Percentiles rank a stretch among this genome's conserved stretches.
Conservation (phyloP, 208 protist genomes). For the Crithidia acanthocephali region DNA sequence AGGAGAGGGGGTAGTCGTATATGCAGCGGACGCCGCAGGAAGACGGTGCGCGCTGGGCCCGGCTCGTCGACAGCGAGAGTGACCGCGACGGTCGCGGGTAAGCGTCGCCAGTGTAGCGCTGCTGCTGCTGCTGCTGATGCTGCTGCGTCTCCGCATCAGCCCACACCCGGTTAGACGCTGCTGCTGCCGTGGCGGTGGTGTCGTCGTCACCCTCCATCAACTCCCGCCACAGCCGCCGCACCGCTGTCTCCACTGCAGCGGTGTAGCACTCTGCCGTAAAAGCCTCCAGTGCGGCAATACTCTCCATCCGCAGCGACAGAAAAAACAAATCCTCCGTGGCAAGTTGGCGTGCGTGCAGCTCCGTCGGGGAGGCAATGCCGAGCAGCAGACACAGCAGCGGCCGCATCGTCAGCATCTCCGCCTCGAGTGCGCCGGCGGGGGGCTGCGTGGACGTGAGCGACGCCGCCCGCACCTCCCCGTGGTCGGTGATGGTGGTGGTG, state of each 20-base stretch:
- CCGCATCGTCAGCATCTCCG: slow-evolving; percentile 36
- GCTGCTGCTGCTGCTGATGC: background rate
- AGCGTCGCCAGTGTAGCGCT: background rate
- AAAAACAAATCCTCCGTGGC: slow-evolving; percentile 69
- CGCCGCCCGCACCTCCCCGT: background rate
- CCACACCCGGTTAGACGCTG: background rate
- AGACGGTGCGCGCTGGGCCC: background rate
- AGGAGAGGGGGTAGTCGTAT: slow-evolving; percentile 25
- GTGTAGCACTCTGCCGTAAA: slow-evolving; percentile 52
- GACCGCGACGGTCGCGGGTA: background rate
- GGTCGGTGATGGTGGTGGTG: no score
- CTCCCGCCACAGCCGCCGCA: slow-evolving; percentile 35
- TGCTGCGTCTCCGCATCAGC: background rate
- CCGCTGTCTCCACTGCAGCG: slow-evolving; percentile 57
- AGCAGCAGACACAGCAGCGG: slow-evolving; percentile 53
- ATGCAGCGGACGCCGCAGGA: background rate
- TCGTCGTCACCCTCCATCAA: slow-evolving; percentile 23
- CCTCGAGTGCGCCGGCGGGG: slow-evolving; percentile 10
- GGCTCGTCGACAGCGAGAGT: background rate
- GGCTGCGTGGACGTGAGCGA: background rate
- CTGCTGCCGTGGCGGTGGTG: background rate
- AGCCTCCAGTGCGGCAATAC: slow-evolving; percentile 60
- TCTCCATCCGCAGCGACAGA: slow-evolving; percentile 54
- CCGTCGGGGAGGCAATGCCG: slow-evolving; percentile 30
- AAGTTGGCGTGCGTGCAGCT: slow-evolving; percentile 42